A percentile compares a stretch with the other conserved stretches of the same genome.
These are phyloP conservation scores for Bombardia bombarda DNA, from an alignment of 495 filamentous ascomycete genomes.

Conservation along the genomic window DNA sequence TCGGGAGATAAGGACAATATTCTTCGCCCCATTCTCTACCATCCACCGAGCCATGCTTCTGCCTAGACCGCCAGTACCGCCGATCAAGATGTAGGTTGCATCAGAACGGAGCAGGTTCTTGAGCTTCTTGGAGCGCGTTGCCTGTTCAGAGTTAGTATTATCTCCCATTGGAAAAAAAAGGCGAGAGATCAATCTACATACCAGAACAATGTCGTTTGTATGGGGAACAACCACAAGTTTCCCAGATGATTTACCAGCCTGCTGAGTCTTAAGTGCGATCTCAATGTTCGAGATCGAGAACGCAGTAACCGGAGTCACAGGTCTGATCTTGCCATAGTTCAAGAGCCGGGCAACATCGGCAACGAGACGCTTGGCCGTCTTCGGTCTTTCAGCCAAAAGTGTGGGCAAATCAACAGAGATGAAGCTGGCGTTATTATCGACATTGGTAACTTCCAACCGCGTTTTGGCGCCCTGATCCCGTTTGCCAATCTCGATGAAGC, in stretches of 20 bases:
- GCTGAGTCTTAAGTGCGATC: conserved; percentile 48
- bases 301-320: conserved; percentile 31
- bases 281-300: conserved; percentile 47
- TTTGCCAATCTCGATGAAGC: conserved; percentile 37
- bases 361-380: conserved; percentile 30
- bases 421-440: conserved; percentile 39
- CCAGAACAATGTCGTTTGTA: conserved; percentile 31
- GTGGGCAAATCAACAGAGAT: conserved; percentile 39
- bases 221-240: conserved; percentile 47
- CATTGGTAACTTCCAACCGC: conserved; percentile 30
- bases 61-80: conserved; percentile 60
- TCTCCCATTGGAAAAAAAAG: no score
- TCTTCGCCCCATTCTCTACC: conserved; percentile 47
- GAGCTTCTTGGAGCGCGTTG: conserved; percentile 22
- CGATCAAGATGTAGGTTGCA: conserved; percentile 51
- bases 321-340: conserved; percentile 29
- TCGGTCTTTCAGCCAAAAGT: conserved; percentile 31
- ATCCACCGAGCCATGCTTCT: conserved; percentile 53
- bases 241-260: conserved; percentile 46
- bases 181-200: conserved; percentile 3
- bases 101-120: conserved; percentile 32
- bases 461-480: conserved; percentile 31
- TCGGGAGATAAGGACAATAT: conserved; percentile 52
- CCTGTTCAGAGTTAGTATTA: conserved; percentile 9
- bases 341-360: conserved; percentile 33